Base-by-base conservation (phyloP, 768 basidiomycete species). In the Leccinum imitatum region DNA sequence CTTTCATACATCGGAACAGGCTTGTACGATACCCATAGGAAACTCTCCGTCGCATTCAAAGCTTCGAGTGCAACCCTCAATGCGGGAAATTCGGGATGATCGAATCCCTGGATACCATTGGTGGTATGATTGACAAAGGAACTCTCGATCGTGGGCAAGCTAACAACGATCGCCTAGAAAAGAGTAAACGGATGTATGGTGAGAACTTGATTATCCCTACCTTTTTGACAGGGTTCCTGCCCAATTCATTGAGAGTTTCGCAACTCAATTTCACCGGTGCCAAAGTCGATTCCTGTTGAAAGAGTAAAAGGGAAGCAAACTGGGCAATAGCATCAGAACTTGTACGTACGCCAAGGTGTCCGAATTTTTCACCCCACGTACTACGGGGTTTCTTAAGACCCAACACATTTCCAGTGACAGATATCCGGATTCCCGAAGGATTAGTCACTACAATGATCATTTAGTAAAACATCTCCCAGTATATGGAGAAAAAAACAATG, bases 131-230 rank as follows among this genome's bases (percentile, higher is more conserved):
- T 84, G 19, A 85, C 89, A 72, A 87, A 98, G 2, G 92, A 90
- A 67, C 93, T 96, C 76, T 99, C 97, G 62, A 98, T 96, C 4
- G 93, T 94, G 1, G 95, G 89, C 59, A 98, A 82, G 61, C 91
- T 87, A 74, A 95, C 89, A 23, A 98, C 82, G 30, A 93, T 81
- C 27, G 90, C 91, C 90, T 94, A 21, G 14, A 59, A 54, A 31
- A 21, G 37, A 10, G 14, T 65, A n/a, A 66, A 50, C 9, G 50
- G 6, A 50, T 39, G 54, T 3, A 47, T 15, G 17, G n/a, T 3
- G 14, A 54, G n/a, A 41, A 21, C 13, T 8, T 30, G 7, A 37
- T 56, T 50, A 19, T 23, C 55, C 69, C 65, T 61, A 91, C 92
- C 81, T 87, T 89, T 70, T 80, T 86, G 7, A 80, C 72, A 1